Conservation (phyloP, 2,329 filamentous ascomycete genomes). For the Botrytis paeoniae region DNA sequence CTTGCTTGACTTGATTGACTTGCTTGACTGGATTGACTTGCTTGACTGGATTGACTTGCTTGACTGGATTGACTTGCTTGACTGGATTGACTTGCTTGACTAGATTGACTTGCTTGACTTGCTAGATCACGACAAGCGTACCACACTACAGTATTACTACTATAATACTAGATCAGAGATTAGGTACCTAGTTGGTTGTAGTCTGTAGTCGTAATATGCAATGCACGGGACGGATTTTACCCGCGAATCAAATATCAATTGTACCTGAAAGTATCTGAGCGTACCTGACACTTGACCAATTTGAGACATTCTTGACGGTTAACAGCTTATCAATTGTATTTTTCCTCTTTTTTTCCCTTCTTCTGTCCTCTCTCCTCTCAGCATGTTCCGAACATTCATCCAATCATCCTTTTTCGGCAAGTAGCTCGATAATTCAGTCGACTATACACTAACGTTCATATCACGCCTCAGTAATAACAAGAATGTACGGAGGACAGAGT, state of each 20-base stretch:
- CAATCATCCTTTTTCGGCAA: neutral
- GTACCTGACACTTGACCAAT: conserved; percentile 8
- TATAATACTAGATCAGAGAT: neutral
- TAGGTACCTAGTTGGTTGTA: neutral
- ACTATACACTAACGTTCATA: neutral
- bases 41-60: too few relatives aligned
- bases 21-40: too few relatives aligned
- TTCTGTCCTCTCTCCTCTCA: neutral
- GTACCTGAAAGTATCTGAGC: neutral
- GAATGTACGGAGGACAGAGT: neutral
- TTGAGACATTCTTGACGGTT: neutral
- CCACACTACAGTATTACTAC: neutral
- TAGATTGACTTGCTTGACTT: too few relatives aligned
- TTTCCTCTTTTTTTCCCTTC: neutral
- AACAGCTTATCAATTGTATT: neutral
- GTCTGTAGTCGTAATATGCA: neutral
- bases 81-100: too few relatives aligned
- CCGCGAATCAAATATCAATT: neutral
- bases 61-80: too few relatives aligned
- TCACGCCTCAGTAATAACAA: neutral
- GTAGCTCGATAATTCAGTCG: neutral
- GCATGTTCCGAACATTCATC: neutral
- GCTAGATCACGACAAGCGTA: neutral
- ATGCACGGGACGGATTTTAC: neutral
- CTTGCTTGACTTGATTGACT: too few relatives aligned